Evolutionary conservation across 2,329 filamentous ascomycete species (phyloP).

Genomic region (Aspergillus latus): DNA sequence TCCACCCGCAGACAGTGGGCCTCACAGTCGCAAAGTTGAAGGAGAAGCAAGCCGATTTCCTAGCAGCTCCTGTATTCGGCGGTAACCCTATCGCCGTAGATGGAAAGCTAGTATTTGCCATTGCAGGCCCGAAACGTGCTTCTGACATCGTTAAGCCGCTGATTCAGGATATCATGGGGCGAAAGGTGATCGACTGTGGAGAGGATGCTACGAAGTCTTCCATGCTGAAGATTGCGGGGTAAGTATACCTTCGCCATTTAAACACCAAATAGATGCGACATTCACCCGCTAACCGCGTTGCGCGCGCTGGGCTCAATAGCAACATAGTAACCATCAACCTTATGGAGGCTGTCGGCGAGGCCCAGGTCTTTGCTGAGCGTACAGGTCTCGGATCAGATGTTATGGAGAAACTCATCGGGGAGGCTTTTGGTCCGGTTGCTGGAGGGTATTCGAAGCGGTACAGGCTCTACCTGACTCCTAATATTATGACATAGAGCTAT

Average conservation of each 20-base stretch:
- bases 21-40: slow-evolving; percentile 34
- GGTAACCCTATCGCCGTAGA: slow-evolving; percentile 46
- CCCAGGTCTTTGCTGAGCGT: slow-evolving; percentile 49
- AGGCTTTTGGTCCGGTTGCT: slow-evolving; percentile 46
- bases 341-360: slow-evolving; percentile 49
- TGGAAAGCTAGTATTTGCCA: slow-evolving; percentile 48
- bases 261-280: background rate
- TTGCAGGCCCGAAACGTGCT: slow-evolving; percentile 40
- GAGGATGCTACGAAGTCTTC: slow-evolving; percentile 45
- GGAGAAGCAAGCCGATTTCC: slow-evolving; percentile 37
- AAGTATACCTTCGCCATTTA: slow-evolving; percentile 9
- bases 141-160: slow-evolving; percentile 40
- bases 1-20: slow-evolving; percentile 69
- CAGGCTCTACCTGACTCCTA: background rate
- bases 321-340: slow-evolving; percentile 47
- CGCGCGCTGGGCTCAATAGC: slow-evolving; percentile 16
- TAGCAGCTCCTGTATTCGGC: slow-evolving; percentile 47
- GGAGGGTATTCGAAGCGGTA: slow-evolving; percentile 46
- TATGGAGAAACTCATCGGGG: slow-evolving; percentile 45
- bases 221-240: slow-evolving; percentile 48
- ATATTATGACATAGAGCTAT: too few species aligned
- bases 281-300: background rate
- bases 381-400: slow-evolving; percentile 44
- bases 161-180: slow-evolving; percentile 47
- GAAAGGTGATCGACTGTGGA: slow-evolving; percentile 45